Evolutionary conservation across 2,329 filamentous ascomycete genomes (phyloP), one percentile per base, ranked within the genome.

Genomic region (Endoconidiophora polonica): DNA sequence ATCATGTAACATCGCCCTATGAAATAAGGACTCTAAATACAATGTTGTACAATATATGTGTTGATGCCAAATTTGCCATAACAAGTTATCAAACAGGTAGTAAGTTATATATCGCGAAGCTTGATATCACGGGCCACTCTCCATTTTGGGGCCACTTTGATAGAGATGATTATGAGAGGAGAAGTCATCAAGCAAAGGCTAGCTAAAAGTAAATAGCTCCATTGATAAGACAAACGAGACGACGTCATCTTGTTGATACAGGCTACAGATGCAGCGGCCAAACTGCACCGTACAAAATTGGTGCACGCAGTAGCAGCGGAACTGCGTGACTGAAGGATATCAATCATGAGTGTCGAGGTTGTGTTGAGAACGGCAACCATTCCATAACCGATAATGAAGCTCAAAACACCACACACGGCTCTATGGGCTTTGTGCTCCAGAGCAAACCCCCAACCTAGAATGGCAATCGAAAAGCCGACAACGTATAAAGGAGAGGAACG

Each of bases 341-440:
- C 59, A 44, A 62, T 61, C 57, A 62, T 59, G 14, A 62, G 49
- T 1, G 60, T 62, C 56, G 61, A 61, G 1, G 60, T 62, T 0
- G 58, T 58, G 50, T 61, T 62, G 3, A 62, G 58, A 3, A 62
- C 59, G 9, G 58, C 52, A 6, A 62, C 61, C 1, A 59, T 60
- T 1, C 57, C 59, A 46, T 57, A 62, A 14, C 60, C 60, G 42
- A 61, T 47, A 9, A 60, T 54, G 2, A 58, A 56, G 29, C 60
- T 57, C 1, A 61, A 47, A 0, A 59, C 41, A 12, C 61, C 43
- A 4, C 59, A 55, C 1, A 56, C 56, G 2, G 58, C 59, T 16
- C 61, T 56, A 26, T 54, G 52, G 1, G 54, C 57, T 5, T 44
- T 49, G 12, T 54, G 47, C n/a, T 59, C 54, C 1, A 62, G 57